phyloP scores from a whole-genome alignment of 495 filamentous ascomycete genomes.

The Penicillium herquei region DNA sequence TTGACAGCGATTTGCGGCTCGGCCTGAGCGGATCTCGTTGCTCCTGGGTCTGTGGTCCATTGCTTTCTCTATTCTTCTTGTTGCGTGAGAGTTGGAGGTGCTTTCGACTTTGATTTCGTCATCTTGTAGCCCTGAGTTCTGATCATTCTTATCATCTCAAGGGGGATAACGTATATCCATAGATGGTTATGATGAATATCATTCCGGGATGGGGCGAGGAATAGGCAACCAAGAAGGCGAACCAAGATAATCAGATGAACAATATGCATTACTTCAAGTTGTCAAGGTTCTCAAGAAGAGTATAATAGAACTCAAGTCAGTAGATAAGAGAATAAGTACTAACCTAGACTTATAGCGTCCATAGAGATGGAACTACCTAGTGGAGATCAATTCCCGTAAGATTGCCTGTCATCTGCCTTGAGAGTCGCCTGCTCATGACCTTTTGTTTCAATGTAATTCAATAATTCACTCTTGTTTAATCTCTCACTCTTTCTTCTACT shows the following conservation, averaged over 20 bases:
- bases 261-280: neutral
- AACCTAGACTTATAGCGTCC: too few relatives aligned
- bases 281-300: too few relatives aligned
- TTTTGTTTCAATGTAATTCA: neutral
- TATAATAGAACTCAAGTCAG: too few relatives aligned
- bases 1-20: conserved; percentile 20
- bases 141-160: neutral
- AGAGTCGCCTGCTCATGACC: neutral
- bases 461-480: too few relatives aligned
- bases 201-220: neutral
- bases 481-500: neutral
- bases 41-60: neutral
- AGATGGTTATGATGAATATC: neutral
- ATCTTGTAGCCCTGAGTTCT: neutral
- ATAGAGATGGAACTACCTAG: neutral
- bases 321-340: neutral
- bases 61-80: neutral
- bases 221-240: conserved; percentile 22
- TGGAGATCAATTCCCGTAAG: neutral
- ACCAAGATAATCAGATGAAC: conserved; percentile 24
- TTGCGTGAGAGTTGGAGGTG: neutral
- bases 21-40: conserved; percentile 13
- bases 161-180: neutral
- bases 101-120: neutral
- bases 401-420: neutral